Base-by-base conservation (phyloP, 2,329 filamentous ascomycete genomes). In the Aspergillus alliaceus region DNA sequence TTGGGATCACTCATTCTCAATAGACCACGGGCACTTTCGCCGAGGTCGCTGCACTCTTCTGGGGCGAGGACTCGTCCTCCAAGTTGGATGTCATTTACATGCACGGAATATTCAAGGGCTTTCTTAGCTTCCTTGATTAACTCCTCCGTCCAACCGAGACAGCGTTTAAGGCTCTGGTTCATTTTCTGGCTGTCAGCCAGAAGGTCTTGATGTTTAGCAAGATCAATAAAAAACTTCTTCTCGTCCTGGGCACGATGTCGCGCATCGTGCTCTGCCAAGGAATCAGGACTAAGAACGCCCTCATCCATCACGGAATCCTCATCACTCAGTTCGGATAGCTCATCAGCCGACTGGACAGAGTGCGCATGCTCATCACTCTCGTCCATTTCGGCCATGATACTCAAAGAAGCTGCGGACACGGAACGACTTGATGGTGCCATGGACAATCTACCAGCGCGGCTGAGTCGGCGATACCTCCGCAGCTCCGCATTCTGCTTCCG, bases 121-220 rank as follows among this genome's bases (percentile, higher is more conserved):
- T 91, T 93, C 69, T 87, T 90, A 6, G 90, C 95, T 65, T 97
- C 92, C 49, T 85, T 88, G 72, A 99, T 96, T 44, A 99, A 82
- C 61, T 90, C 88, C 70, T 99, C 93, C 0, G 93, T 96, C 84
- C 91, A 93, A 63, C 87, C 87, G 32, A 97, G 82, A 72, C 95
- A 99, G 48, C 91, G 84, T 73, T 91, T 96, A 46, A 99, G 83
- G 72, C 90, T 96, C 72, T 96, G 90, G 70, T 97, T 98, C 81
- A 98, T 92, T 77, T 92, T 96, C 69, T 97, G 92, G 64, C 90
- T 95, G 71, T 96, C 93, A 37, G 92, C 80, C 8, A 99, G 84
- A 1, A 98, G 80, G 68, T 96, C 89, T 64, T 92, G 90, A 72
- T 99, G 95, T 70, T 93, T 93, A 3, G 87, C 84, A 1, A 99